Base-by-base conservation (phyloP, 2,329 filamentous ascomycete species). In the Aspergillus sp. region DNA sequence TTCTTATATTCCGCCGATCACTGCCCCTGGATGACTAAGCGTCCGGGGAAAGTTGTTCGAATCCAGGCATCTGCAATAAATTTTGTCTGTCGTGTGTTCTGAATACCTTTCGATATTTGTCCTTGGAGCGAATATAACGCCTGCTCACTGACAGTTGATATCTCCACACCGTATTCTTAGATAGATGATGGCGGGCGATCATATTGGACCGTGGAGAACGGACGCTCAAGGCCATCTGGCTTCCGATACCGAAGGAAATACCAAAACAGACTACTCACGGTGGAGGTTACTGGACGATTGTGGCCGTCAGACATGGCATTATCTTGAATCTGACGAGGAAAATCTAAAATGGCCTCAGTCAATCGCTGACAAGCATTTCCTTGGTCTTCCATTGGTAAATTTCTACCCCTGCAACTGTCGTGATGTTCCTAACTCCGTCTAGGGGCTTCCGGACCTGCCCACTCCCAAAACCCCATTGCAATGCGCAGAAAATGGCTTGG, bases 221-320 rank as follows among this genome's bases (percentile, higher is more conserved):
- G 45, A 51, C 12, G 56, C 63, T 27, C 61, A 67, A 46, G 65
- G 65, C 43, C 61, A 65, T 44, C 50, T 68, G 27, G 52, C 53
- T 7, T 43, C 51, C 8, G 65, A 68, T 45, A 51, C 47, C 12
- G 62, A 64, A 46, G 62, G 64, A 39, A 66, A 70, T 44, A 47
- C 62, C 33, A 81, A 78, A 60, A 96, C 90, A 5, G 91, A 98
- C 67, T 80, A 81, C 52, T 78, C 81, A 6, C 77, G 86, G 66
- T 98, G 93, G 93, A 81, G 93, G 49, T 70, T 97, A 62, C 78
- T 82, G 48, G 85, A 94, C 59, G 88, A 95, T 47, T 78, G 81
- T 40, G 91, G 93, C 39, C 78, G 87, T 43, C 90, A 96, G 58
- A 95, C 88, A 40, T 98, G 93, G 93, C 87, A 93, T 59, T 98